phyloP scores from a whole-genome alignment of 139 green algal species.

The Coelastrella sp. region DNA sequence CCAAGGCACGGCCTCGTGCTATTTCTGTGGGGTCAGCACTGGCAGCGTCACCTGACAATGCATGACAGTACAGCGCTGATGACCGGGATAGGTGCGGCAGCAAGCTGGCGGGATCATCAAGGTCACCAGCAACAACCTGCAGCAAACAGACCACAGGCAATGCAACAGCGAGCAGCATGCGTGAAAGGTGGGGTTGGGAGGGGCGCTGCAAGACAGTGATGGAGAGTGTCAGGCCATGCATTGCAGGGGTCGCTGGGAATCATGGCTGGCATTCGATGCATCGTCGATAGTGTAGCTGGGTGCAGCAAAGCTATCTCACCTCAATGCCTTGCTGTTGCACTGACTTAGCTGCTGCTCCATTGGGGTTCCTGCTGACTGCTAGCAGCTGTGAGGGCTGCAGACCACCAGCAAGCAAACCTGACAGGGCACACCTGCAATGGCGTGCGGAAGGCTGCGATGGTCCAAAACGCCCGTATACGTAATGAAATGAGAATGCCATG shows the following conservation, averaged over 20 bases:
- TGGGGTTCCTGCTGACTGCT: conserved; percentile 48
- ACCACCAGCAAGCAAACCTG: conserved; percentile 30
- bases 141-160: not conserved
- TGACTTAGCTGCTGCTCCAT: conserved; percentile 6
- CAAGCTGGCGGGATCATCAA: conserved; percentile 47
- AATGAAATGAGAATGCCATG: too few relatives aligned
- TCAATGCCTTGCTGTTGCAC: conserved; percentile 37
- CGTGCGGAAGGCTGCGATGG: too few relatives aligned
- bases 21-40: conserved; percentile 60
- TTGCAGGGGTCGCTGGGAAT: too few relatives aligned
- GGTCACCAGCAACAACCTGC: conserved; percentile 35
- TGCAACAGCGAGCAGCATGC: too few relatives aligned
- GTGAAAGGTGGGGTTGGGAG: too few relatives aligned
- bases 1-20: conserved; percentile 43
- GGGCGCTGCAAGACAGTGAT: too few relatives aligned
- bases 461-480: too few relatives aligned
- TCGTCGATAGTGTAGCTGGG: not conserved
- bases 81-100: conserved; percentile 16
- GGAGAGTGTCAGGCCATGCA: too few relatives aligned
- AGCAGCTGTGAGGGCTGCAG: conserved; percentile 28
- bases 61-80: conserved; percentile 59
- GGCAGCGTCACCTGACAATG: conserved; percentile 54
- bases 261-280: too few relatives aligned
- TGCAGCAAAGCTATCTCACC: not conserved
- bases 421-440: conserved; percentile 19